Percentiles rank a stretch among this genome's conserved stretches.
Conservation (phyloP, 2,329 filamentous ascomycete species). For the Diaporthe sp. region DNA sequence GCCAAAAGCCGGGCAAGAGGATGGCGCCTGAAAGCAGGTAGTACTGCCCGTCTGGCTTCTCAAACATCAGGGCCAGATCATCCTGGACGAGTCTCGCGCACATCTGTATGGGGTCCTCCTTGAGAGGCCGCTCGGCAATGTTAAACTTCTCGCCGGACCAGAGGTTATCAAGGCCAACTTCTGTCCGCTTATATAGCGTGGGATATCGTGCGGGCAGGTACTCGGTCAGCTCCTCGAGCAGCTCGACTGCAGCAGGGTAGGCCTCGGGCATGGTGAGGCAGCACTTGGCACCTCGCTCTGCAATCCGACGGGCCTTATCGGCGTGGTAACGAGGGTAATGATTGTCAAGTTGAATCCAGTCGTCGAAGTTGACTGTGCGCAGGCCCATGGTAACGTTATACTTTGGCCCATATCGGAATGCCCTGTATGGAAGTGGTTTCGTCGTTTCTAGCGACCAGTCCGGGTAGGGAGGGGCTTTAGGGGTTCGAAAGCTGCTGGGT, state of each 20-base stretch:
- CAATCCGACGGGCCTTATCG: conserved; percentile 77
- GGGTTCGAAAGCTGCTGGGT: conserved; percentile 70
- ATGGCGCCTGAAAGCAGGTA: conserved; percentile 84
- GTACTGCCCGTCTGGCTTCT: conserved; percentile 81
- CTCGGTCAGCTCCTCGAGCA: conserved; percentile 78
- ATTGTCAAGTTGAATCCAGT: conserved; percentile 90
- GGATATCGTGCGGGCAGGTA: conserved; percentile 86
- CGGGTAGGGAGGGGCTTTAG: conserved; percentile 72
- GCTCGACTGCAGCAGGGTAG: conserved; percentile 79
- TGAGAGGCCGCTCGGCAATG: conserved; percentile 72
- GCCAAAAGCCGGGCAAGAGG: conserved; percentile 86
- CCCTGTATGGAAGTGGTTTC: conserved; percentile 81
- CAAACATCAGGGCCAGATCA: conserved; percentile 87
- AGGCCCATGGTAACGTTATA: conserved; percentile 85
- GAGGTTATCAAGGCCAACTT: conserved; percentile 77
- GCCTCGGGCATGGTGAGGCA: conserved; percentile 78
- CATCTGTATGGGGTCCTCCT: conserved; percentile 84
- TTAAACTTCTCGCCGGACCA: conserved; percentile 81
- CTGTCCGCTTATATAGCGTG: conserved; percentile 73
- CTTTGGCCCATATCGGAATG: conserved; percentile 82
- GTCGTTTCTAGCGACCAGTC: conserved; percentile 78
- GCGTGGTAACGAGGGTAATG: conserved; percentile 80
- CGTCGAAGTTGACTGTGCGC: conserved; percentile 75
- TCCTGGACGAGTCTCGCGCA: conserved; percentile 82
- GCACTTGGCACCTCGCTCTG: conserved; percentile 76